Percentiles rank a stretch among this genome's conserved stretches.
phyloP scores from a whole-genome alignment of 2,329 filamentous ascomycete species.

The Aureobasidium pullulans region DNA sequence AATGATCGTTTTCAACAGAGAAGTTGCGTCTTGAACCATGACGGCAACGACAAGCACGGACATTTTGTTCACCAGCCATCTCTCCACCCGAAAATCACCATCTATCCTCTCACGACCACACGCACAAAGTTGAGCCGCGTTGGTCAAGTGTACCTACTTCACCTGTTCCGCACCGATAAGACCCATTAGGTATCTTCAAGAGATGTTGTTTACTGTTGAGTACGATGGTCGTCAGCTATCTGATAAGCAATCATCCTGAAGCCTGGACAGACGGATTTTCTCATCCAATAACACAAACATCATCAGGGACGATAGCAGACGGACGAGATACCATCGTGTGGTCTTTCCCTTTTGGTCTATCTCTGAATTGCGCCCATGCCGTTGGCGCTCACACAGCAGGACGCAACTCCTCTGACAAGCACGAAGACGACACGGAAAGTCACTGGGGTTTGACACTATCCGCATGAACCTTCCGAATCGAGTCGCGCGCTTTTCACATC shows the following conservation, averaged over 20 bases:
- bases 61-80: neutral
- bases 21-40: neutral
- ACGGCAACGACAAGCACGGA: neutral
- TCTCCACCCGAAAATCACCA: neutral
- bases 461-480: constrained; percentile 9
- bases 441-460: neutral
- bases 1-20: neutral
- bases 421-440: neutral
- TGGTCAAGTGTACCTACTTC: too few species aligned
- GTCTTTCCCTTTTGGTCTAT: neutral
- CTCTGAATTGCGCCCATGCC: neutral
- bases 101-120: neutral
- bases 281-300: neutral
- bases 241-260: neutral
- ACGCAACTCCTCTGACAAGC: neutral
- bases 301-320: neutral
- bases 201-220: neutral
- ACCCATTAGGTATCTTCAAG: neutral
- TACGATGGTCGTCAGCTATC: neutral
- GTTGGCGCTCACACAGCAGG: neutral
- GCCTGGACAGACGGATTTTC: neutral
- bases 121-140: neutral
- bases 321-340: neutral
- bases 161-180: too few species aligned
- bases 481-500: neutral